Evolutionary conservation across 768 basidiomycete species (phyloP), one percentile per base, ranked within the genome.

Genomic region (Podaxis pistillaris): DNA sequence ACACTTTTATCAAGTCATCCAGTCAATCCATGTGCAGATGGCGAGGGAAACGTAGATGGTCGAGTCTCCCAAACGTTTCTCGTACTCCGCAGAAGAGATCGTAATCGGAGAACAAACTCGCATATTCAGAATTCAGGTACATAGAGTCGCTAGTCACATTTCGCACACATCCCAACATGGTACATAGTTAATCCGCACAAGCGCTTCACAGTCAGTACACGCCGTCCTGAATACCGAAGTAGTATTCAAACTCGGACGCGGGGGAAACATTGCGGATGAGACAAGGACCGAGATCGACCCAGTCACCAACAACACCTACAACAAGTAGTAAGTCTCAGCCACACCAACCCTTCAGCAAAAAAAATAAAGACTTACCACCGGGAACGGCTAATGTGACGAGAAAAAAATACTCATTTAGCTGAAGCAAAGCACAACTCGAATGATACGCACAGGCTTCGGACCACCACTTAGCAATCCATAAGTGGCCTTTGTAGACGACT

Each of bases 401-500:
- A 3, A 44, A 19, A 19, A 22, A 46, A 19, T 46, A 17, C 17
- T 46, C 7, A 19, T 22, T 46, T 19, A 46, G 44, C 19, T 46
- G 15, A 3, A 17, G 44, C 19, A 26, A 36, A 26, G 24, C 15
- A 22, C 19, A 22, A 24, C 17, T 33, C 2, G 33, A 19, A 28
- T n/a, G 26, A 13, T 6, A 60, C 68, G 30, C 51, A 70, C 83
- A 79, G 19, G 69, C 68, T 47, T 80, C 70, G 13, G 73, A 75
- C 83, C 84, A 85, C 76, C 77, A 81, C 57, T 75, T 69, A 4
- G 83, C 82, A 0, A 74, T 78, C 82, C 83, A 85, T 11, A 83
- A 72, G 63, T 82, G 70, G 11, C 81, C 80, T 57, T 83, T 83
- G 54, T 36, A 9, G 26, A 30, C 40, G 15, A 74, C 83, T 49